A percentile compares a stretch with the other conserved stretches of the same genome.
phyloP scores from a whole-genome alignment of 2,329 filamentous ascomycete genomes.

The Mollisiaceae sp. region DNA sequence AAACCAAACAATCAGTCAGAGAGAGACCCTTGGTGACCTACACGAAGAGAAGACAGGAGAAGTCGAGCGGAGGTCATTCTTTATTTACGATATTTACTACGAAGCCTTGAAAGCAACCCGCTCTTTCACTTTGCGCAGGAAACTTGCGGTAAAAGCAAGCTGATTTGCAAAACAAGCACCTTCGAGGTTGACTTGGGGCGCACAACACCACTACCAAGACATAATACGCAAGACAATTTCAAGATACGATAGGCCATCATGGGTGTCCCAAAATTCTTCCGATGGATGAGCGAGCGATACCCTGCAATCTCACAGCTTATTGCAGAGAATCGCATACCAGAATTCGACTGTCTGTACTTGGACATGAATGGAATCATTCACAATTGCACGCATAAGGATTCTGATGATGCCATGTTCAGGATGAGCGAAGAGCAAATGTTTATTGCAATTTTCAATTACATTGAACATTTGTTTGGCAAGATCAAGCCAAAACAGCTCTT shows the following conservation, averaged over 20 bases:
- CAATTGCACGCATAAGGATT: slow-evolving; percentile 98
- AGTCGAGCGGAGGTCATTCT: slow-evolving; percentile 20
- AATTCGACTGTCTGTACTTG: slow-evolving; percentile 96
- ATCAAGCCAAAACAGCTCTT: slow-evolving; percentile 99
- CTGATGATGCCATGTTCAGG: slow-evolving; percentile 87
- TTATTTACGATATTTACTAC: slow-evolving; percentile 16
- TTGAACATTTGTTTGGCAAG: slow-evolving; percentile 97
- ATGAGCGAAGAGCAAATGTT: slow-evolving; percentile 99
- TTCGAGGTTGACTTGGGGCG: slow-evolving; percentile 19
- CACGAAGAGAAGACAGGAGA: slow-evolving; percentile 12
- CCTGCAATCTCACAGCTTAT: slow-evolving; percentile 98
- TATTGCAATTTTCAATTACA: slow-evolving; percentile 99
- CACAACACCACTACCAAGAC: slow-evolving; percentile 10
- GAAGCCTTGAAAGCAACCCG: slow-evolving; percentile 1
- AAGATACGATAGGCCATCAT: slow-evolving; percentile 31
- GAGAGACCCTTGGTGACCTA: slow-evolving; percentile 19
- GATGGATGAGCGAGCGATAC: slow-evolving; percentile 99
- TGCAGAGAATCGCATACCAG: slow-evolving; percentile 96
- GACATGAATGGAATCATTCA: slow-evolving; percentile 99
- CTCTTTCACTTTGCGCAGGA: slow-evolving; percentile 13
- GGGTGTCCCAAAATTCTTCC: slow-evolving; percentile 60
- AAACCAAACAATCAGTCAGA: slow-evolving; percentile 28
- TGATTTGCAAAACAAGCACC: slow-evolving; percentile 20
- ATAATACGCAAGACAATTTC: slow-evolving; percentile 24
- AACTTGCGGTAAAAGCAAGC: slow-evolving; percentile 40